Conservation (phyloP, 2,329 filamentous ascomycete genomes). For the Penicillium digitatum region DNA sequence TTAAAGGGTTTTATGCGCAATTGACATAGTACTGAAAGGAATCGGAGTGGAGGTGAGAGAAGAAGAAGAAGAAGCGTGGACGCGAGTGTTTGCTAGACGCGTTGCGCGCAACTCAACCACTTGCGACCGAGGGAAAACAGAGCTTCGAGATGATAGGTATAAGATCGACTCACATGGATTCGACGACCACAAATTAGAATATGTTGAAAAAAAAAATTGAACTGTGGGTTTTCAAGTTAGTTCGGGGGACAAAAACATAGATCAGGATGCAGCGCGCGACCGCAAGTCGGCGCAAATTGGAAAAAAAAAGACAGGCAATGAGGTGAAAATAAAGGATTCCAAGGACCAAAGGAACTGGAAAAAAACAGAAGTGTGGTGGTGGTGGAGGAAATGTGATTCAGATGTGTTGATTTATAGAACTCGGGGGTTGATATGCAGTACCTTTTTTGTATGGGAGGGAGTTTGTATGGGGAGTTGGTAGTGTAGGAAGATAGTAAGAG, state of each 20-base stretch:
- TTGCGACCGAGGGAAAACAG: slow-evolving; percentile 5
- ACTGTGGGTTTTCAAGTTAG: slow-evolving; percentile 1
- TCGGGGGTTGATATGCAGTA: slow-evolving; percentile 37
- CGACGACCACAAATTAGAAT: not conserved
- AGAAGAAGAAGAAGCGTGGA: not conserved
- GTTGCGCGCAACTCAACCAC: slow-evolving; percentile 3
- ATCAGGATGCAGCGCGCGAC: slow-evolving; percentile 11
- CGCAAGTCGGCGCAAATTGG: slow-evolving; percentile 11
- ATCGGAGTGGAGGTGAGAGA: not conserved
- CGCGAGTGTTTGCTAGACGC: slow-evolving; percentile 3
- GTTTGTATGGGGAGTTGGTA: slow-evolving; percentile 32
- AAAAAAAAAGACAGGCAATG: slow-evolving; percentile 11
- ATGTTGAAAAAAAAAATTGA: not conserved
- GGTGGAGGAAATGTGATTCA: slow-evolving; percentile 22
- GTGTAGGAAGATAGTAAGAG: slow-evolving; percentile 30
- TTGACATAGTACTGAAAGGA: not conserved
- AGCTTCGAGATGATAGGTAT: not conserved
- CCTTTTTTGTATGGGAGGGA: slow-evolving; percentile 33
- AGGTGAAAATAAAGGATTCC: slow-evolving; percentile 9
- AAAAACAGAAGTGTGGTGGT: slow-evolving; percentile 23
- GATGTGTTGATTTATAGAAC: slow-evolving; percentile 24
- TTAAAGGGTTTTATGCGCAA: not conserved
- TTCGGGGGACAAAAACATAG: slow-evolving; percentile 3
- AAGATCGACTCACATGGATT: slow-evolving; percentile 6
- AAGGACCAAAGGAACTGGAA: slow-evolving; percentile 12